Evolutionary conservation across 768 basidiomycete genomes (phyloP).

Genomic region (Tricholoma matsutake): DNA sequence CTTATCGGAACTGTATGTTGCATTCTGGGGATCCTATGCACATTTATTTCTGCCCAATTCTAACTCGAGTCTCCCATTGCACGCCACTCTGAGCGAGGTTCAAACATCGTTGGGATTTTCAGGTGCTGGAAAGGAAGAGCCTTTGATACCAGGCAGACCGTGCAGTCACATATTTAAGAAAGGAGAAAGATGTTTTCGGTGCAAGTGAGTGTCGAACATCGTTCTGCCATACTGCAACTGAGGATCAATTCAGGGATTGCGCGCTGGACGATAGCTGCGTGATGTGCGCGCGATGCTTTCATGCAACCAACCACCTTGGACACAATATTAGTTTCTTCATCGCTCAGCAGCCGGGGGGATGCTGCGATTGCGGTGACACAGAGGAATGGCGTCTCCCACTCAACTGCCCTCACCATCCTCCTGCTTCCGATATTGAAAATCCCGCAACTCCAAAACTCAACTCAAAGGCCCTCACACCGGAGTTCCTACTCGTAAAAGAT

Average conservation of each 20-base stretch:
- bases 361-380: constrained; percentile 92
- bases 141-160: constrained; percentile 62
- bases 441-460: constrained; percentile 41
- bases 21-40: constrained; percentile 77
- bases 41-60: constrained; percentile 70
- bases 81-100: constrained; percentile 65
- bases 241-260: constrained; percentile 65
- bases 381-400: constrained; percentile 79
- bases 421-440: constrained; percentile 28
- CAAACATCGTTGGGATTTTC: constrained; percentile 57
- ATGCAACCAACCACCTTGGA: constrained; percentile 77
- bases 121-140: constrained; percentile 59
- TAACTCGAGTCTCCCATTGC: constrained; percentile 58
- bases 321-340: constrained; percentile 96
- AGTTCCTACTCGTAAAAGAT: constrained; percentile 58
- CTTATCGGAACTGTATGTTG: constrained; percentile 74
- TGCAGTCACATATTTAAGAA: constrained; percentile 88
- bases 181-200: constrained; percentile 90
- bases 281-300: constrained; percentile 87
- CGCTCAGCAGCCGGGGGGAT: constrained; percentile 86
- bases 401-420: constrained; percentile 74
- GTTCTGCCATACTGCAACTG: constrained; percentile 1
- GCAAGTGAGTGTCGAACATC: constrained; percentile 65
- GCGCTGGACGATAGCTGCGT: constrained; percentile 88
- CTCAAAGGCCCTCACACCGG: constrained; percentile 41